Base-by-base conservation (phyloP, 1,284 basidiomycete species). In the Cryptococcus sp. region DNA sequence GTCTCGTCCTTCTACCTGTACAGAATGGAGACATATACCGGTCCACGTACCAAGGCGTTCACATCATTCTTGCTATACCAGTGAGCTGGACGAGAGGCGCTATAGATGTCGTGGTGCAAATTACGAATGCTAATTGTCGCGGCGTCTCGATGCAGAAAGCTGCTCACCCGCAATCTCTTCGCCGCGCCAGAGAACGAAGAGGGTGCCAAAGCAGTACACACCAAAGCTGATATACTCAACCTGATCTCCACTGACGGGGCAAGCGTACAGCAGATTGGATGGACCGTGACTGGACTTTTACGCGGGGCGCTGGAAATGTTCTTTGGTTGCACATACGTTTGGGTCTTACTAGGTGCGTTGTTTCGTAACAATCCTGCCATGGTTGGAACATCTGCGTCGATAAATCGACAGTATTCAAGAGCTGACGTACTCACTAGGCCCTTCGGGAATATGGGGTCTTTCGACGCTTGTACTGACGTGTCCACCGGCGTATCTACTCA, bases 401-500 rank as follows among this genome's bases (percentile, higher is more conserved):
- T n/a, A n/a, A n/a, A n/a, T n/a, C n/a, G n/a, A n/a, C n/a, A n/a
- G n/a, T n/a, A n/a, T n/a, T 8, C 31, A 35, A 10, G 8, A 5
- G 31, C 31, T 35, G 31, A 35, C 10, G 10, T 35, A 35, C 5
- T 2, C 13, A 8, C 39, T 38, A 71, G 71, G 71, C 27, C 54
- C 62, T 1, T 73, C 71, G 6, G 70, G 70, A 11, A 47, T 73
- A 19, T 65, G 59, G 57, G 72, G 70, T 8, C 47, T 74, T 1
- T 56, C 66, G 3, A 63, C 68, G 1, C 54, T 72, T 1, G 15
- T 69, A 5, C 17, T 71, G 22, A 72, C 68, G 82, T 78, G 91
- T 46, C 91, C 92, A n/a, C 71, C 93, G 71, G 94, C 93, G 66
- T 91, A 93, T 73, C 86, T 85, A 52, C 87, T 91, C 5, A 87